These are phyloP conservation scores for Didymella glomerata DNA, from an alignment of 2,329 filamentous ascomycete species.

Conservation along the genomic window DNA sequence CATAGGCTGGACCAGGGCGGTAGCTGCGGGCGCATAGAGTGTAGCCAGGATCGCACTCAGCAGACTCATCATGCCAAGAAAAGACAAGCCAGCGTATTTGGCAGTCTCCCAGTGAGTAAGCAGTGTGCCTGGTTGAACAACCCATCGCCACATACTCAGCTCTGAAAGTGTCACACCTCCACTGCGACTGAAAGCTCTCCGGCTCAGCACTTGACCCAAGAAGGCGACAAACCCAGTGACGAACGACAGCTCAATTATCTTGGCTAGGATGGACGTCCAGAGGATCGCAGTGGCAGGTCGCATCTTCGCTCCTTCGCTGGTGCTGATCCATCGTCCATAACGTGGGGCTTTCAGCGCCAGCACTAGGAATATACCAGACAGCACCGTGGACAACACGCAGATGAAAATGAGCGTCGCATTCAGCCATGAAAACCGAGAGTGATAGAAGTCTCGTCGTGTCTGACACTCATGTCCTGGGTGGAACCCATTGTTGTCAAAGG, in stretches of 20 bases:
- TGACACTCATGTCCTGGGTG: conserved; percentile 49
- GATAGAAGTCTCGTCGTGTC: conserved; percentile 50
- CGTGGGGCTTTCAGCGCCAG: conserved; percentile 69
- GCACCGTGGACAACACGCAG: conserved; percentile 69
- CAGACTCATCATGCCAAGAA: conserved; percentile 71
- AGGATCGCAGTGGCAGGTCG: conserved; percentile 71
- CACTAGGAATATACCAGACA: conserved; percentile 72
- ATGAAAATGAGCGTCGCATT: conserved; percentile 52
- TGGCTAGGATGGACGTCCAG: conserved; percentile 74
- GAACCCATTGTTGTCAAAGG: conserved; percentile 48
- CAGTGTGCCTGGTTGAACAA: conserved; percentile 70
- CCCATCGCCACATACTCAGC: conserved; percentile 79
- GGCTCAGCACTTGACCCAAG: conserved; percentile 77
- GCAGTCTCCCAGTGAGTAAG: conserved; percentile 74
- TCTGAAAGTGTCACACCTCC: conserved; percentile 77
- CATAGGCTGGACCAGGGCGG: conserved; percentile 77
- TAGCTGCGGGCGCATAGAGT: conserved; percentile 79
- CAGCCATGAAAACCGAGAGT: conserved; percentile 58
- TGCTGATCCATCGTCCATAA: conserved; percentile 66
- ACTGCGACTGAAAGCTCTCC: conserved; percentile 68
- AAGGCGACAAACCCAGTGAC: conserved; percentile 80
- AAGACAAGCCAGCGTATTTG: conserved; percentile 68
- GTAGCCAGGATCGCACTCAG: conserved; percentile 71
- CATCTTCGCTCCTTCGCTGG: conserved; percentile 59
- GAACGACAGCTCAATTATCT: conserved; percentile 79